Evolutionary conservation across 1,284 basidiomycete genomes (phyloP).

Genomic region (Phellopilus nigrolimitatus): DNA sequence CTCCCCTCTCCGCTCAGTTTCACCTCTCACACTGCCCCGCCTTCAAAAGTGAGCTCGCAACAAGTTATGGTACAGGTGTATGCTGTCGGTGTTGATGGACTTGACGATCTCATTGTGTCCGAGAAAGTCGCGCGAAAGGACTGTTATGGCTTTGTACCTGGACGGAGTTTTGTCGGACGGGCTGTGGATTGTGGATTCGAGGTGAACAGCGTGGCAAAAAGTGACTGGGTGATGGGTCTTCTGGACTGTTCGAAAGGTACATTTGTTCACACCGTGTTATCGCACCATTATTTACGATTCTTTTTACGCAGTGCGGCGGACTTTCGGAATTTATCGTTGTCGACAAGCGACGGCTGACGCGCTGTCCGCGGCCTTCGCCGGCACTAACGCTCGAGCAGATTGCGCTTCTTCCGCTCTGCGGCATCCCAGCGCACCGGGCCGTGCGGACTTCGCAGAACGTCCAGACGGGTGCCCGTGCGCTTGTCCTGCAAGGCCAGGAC

Average conservation of each 20-base stretch:
- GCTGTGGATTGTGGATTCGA: constrained; percentile 78
- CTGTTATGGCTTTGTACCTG: constrained; percentile 73
- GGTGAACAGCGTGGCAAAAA: constrained; percentile 59
- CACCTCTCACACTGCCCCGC: constrained; percentile 67
- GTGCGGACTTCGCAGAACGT: constrained; percentile 49
- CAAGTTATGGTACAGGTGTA: constrained; percentile 81
- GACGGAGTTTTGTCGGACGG: constrained; percentile 77
- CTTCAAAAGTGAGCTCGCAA: constrained; percentile 58
- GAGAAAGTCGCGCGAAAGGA: constrained; percentile 32
- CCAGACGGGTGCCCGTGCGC: constrained; percentile 33
- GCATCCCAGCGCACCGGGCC: constrained; percentile 73
- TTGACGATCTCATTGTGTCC: constrained; percentile 62
- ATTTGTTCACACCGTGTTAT: constrained; percentile 26
- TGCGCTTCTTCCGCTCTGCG: constrained; percentile 71
- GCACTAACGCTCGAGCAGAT: constrained; percentile 67
- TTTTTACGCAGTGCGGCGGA: constrained; percentile 61
- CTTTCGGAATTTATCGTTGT: constrained; percentile 79
- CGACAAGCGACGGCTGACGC: constrained; percentile 72
- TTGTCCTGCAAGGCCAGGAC: constrained; percentile 73
- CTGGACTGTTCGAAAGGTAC: constrained; percentile 75
- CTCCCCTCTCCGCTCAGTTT: constrained; percentile 43
- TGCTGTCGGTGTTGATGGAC: constrained; percentile 73
- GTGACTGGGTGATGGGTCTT: constrained; percentile 81
- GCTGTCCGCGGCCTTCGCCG: constrained; percentile 51
- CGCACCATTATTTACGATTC: constrained; percentile 10